Evolutionary conservation across 2,329 filamentous ascomycete species (phyloP), one percentile per base, ranked within the genome.

Genomic region (Corniculantispora saksenae): DNA sequence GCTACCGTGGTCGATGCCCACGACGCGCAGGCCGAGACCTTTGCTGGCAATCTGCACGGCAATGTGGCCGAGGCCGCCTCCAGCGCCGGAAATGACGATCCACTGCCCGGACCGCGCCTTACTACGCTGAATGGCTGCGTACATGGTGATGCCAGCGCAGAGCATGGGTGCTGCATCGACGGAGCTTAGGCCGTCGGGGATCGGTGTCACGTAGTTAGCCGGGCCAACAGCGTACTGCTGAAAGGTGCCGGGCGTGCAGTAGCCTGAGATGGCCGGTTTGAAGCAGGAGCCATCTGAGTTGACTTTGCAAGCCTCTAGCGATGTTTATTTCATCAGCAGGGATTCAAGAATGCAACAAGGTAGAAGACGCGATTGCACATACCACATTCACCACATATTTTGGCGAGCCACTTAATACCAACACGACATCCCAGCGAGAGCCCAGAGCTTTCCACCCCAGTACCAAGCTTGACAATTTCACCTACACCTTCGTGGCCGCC

Each of bases 1-100:
- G n/a, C 63, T 63, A 2, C 70, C 72, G 13, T 62, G 63, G 58
- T 77, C 74, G 51, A 76, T 64, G 5, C 72, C 73, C 23, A 75
- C 66, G 15, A 73, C 69, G 13, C 73, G 69, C 43, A 70, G 67
- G 9, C 74, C 73, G 60, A 75, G 65, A 12, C 60, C 65, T 35
- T 56, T 56, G 55, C 61, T 90, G 40, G 90, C 91, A 76, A 93
- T 94, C 78, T 94, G 92, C 70, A 88, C 82, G 9, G 90, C 91
- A 68, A 93, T 81, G 38, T 72, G 71, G 38, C 91, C 91, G 40
- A 93, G 82, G 66, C 90, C 90, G 75, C 91, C 91, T 67, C 91
- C 91, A 23, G 90, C 91, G 73, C 91, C 91, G 62, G 91, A 88
- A 68, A 93, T 88, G 63, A 89, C 90, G 32, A 93, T 85, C 51